Base-by-base conservation (phyloP, 2,329 filamentous ascomycete genomes). In the Harringtonia lauricola region DNA sequence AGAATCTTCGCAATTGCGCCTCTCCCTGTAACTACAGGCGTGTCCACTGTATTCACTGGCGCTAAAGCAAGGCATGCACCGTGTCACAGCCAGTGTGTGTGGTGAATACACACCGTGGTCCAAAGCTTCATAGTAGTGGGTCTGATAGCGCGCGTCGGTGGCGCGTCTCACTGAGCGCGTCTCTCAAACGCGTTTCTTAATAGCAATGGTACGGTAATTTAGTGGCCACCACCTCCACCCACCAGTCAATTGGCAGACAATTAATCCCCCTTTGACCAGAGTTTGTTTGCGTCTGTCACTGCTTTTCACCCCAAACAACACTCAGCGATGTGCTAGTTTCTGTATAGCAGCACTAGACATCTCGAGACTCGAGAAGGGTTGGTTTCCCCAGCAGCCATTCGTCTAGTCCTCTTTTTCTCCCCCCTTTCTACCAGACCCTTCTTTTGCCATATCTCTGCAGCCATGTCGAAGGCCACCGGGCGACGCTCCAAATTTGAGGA, bases 401-500 rank as follows among this genome's bases (percentile, higher is more conserved):
- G 28, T 38, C 35, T 15, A n/a, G n/a, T 31, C 8, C 15, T 33
- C 34, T 28, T 33, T 17, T 17, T 21, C 17, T 31, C 15, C 18
- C n/a, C 8, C 35, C 14, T 30, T 38, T 17, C 12, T 22, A 30
- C 12, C 17, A 39, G 18, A 36, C 8, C n/a, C 18, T 31, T 38
- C 24, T 36, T 30, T 19, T 35, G 35, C 35, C 15, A 29, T 19
- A 22, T 9, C 19, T 18, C 22, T 8, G 18, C 22, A 14, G 13
- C 45, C 51, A 61, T 49, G 52, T 70, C 68, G 26, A 68, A 61
- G 47, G 61, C 59, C 28, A 50, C 51, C 34, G 61, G 53, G 53
- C 66, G 57, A 52, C 64, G 72, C 53, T 66, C 68, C 51, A 76
- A 70, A 65, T 71, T 81, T 56, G 88, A 85, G 42, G 85, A 94